Percentiles rank a stretch among this genome's conserved stretches.
Conservation (phyloP, 345 rosid species). For the Euphorbia pulcherrima region DNA sequence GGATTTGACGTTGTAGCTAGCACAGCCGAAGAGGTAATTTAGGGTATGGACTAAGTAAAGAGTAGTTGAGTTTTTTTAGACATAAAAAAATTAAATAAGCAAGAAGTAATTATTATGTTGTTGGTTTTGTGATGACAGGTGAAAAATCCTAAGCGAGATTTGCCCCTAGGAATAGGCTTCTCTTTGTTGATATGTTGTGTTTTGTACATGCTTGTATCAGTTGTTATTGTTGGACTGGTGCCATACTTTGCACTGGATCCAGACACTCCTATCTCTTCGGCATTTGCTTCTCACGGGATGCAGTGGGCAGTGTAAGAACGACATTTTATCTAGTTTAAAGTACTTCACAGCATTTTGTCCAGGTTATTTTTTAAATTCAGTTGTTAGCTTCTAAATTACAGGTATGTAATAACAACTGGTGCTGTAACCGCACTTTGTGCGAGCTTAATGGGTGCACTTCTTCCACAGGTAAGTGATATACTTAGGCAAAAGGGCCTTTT, state of each 20-base stretch:
- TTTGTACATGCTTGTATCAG: slow-evolving; percentile 62
- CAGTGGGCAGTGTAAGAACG: slow-evolving; percentile 69
- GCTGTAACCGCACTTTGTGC: slow-evolving; percentile 65
- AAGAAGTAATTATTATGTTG: not conserved
- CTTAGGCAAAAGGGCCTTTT: no score
- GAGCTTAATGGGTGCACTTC: slow-evolving; percentile 66
- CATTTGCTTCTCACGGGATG: slow-evolving; percentile 66
- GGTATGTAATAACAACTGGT: slow-evolving; percentile 56
- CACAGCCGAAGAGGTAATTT: slow-evolving; percentile 66
- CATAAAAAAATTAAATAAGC: not conserved
- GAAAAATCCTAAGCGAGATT: slow-evolving; percentile 57
- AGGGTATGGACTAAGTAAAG: not conserved
- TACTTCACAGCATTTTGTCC: not conserved
- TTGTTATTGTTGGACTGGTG: slow-evolving; percentile 62
- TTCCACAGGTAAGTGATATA: slow-evolving; percentile 45
- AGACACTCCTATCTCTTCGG: slow-evolving; percentile 72
- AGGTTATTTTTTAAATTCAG: not conserved
- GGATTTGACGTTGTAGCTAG: slow-evolving; percentile 66
- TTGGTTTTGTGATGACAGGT: slow-evolving; percentile 29
- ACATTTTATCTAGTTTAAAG: not conserved
- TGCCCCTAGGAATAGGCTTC: slow-evolving; percentile 65
- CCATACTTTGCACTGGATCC: slow-evolving; percentile 57
- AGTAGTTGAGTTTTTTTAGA: not conserved
- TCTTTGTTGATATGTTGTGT: slow-evolving; percentile 56
- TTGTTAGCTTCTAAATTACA: slow-evolving; percentile 22